Conservation (phyloP, 495 filamentous ascomycete genomes). For the Penicillium nucicola region DNA sequence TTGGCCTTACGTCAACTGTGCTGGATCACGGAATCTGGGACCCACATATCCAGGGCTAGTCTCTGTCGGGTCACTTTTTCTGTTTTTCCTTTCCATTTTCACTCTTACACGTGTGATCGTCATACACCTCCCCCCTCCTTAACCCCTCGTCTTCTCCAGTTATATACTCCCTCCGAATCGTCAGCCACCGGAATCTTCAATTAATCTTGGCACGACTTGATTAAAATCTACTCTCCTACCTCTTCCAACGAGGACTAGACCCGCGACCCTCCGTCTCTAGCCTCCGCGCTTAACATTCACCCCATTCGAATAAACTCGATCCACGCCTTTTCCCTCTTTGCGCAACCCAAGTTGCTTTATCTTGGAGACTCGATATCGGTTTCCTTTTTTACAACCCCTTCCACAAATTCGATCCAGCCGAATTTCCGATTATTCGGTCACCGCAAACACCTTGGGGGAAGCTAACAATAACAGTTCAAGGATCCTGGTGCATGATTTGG, state of each 20-base stretch:
- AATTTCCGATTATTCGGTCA: too few relatives aligned
- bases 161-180: constrained; percentile 10
- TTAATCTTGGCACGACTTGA: not conserved
- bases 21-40: too few relatives aligned
- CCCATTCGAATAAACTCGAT: not conserved
- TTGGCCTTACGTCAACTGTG: too few relatives aligned
- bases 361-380: too few relatives aligned
- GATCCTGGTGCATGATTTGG: too few relatives aligned
- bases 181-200: not conserved
- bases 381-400: too few relatives aligned
- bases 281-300: not conserved
- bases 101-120: constrained; percentile 14
- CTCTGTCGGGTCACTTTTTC: too few relatives aligned
- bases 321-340: not conserved
- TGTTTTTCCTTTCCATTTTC: constrained; percentile 16
- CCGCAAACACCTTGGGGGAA: too few relatives aligned
- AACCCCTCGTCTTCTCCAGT: constrained; percentile 16
- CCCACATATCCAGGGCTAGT: too few relatives aligned
- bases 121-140: constrained; percentile 20
- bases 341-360: too few relatives aligned
- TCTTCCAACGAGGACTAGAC: not conserved
- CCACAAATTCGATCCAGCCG: too few relatives aligned
- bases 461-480: too few relatives aligned
- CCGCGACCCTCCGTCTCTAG: not conserved
- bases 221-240: not conserved